phyloP scores from a whole-genome alignment of 2,329 filamentous ascomycete species.

The Celoporthe dispersa region DNA sequence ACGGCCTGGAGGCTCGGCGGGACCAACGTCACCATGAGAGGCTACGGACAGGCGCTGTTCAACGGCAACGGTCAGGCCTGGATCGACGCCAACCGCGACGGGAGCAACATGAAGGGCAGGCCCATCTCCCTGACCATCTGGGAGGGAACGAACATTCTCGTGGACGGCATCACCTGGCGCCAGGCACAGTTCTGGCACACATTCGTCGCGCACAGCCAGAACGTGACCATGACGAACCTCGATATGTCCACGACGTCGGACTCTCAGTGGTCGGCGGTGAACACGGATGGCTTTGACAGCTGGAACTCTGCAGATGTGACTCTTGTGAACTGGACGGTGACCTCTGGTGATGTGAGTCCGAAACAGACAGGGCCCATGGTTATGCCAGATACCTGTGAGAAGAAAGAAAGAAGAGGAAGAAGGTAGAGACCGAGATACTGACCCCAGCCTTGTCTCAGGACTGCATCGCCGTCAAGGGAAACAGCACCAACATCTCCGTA shows the following conservation, averaged over 20 bases:
- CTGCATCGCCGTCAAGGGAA: constrained; percentile 47
- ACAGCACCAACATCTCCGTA: constrained; percentile 44
- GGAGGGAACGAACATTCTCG: constrained; percentile 48
- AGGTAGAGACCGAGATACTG: background rate
- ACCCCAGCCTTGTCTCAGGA: constrained; percentile 35
- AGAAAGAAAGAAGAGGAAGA: no score
- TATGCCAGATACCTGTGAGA: background rate
- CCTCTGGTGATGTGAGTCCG: constrained; percentile 43
- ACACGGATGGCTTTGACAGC: constrained; percentile 55
- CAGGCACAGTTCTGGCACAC: constrained; percentile 56
- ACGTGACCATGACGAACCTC: constrained; percentile 57
- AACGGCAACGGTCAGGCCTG: constrained; percentile 51
- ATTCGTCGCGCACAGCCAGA: constrained; percentile 50
- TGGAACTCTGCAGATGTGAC: constrained; percentile 54
- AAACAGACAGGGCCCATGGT: background rate
- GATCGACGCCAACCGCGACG: constrained; percentile 48
- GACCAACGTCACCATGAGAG: constrained; percentile 51
- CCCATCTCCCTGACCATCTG: constrained; percentile 51
- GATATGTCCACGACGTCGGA: constrained; percentile 53
- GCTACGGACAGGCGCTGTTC: constrained; percentile 52
- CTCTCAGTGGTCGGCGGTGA: constrained; percentile 50
- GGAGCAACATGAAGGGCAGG: constrained; percentile 48
- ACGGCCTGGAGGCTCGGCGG: constrained; percentile 57
- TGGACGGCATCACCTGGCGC: constrained; percentile 50
- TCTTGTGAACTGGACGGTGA: constrained; percentile 51